These are phyloP conservation scores for Dactylellina haptotyla DNA, from an alignment of 2,329 filamentous ascomycete species.

Conservation along the genomic window DNA sequence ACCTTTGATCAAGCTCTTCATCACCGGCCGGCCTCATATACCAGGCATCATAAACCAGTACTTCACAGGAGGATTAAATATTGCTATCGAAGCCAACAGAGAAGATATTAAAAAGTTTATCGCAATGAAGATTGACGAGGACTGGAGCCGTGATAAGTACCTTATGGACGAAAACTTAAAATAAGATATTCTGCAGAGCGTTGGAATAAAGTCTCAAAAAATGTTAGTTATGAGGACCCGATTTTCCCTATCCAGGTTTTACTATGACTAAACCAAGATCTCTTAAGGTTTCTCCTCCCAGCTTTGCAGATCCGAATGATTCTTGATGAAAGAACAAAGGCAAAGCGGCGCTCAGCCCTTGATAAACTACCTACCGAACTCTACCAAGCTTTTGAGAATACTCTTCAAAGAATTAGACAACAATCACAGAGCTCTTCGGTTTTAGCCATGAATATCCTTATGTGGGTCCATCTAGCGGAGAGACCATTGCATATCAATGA, in stretches of 20 bases:
- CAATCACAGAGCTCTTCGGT: slow-evolving; percentile 7
- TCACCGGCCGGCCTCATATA: slow-evolving; percentile 27
- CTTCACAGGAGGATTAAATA: slow-evolving; percentile 4
- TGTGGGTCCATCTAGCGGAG: slow-evolving; percentile 26
- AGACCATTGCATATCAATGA: slow-evolving; percentile 21
- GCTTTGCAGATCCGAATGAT: slow-evolving; percentile 22
- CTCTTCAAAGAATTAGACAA: slow-evolving; percentile 22
- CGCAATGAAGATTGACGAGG: slow-evolving; percentile 18
- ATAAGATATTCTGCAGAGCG: slow-evolving; percentile 8
- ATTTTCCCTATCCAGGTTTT: neutral
- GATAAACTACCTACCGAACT: slow-evolving; percentile 8
- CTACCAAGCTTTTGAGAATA: slow-evolving; percentile 15
- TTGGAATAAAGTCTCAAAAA: slow-evolving; percentile 12
- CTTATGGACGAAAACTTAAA: slow-evolving; percentile 37
- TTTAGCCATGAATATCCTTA: slow-evolving; percentile 24
- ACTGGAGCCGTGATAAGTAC: slow-evolving; percentile 11
- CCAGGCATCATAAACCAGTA: slow-evolving; percentile 17
- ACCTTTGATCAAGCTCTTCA: slow-evolving; percentile 16
- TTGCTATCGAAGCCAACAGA: slow-evolving; percentile 26
- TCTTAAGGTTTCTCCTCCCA: slow-evolving; percentile 23
- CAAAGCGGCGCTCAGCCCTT: slow-evolving; percentile 15
- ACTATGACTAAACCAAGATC: neutral
- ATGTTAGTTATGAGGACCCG: slow-evolving; percentile 4
- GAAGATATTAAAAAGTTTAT: slow-evolving; percentile 26
- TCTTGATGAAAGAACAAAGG: slow-evolving; percentile 17